Base-by-base conservation (phyloP, 345 rosid genomes). In the Syzygium aqueum region DNA sequence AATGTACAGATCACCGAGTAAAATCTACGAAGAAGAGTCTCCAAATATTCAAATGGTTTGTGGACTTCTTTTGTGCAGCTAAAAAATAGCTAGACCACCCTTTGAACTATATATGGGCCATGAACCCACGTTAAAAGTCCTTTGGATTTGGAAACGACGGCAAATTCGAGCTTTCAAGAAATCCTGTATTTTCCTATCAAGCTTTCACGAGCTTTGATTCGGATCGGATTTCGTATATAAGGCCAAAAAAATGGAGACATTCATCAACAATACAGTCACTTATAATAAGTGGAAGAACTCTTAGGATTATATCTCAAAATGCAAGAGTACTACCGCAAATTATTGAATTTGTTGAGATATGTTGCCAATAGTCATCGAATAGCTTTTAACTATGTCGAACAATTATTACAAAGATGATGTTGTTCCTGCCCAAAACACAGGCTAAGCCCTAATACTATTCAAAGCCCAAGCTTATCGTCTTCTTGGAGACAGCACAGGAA, bases 401-500 rank as follows among this genome's bases (percentile, higher is more conserved):
- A n/a, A 13, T 61, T 61, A 61, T 61, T 61, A 61, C 37, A 61
- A 12, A 61, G 73, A 13, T 14, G 19, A 14, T 61, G 54, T 25
- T 49, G 85, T 25, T 51, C 56, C 22, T 6, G 7, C 40, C 61
- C 65, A 3, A 22, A 57, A 40, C 30, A 11, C 9, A 17, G 46
- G 15, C 30, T 16, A 25, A 50, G 8, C 30, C 28, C 19, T 14
- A 46, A 3, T 52, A 50, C 51, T 7, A 46, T 12, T 50, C 50
- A 30, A 15, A 50, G 53, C 15, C n/a, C 5, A 19, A 30, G 19
- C 77, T 73, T 84, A 87, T n/a, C 82, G 51, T 86, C 86, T 85
- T 86, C 86, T 85, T 56, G 86, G 23, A 22, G 53, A 46, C 54
- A 67, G 37, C 78, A 73, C 82, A 4, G 88, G 91, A 51, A 90